Base-by-base conservation (phyloP, 2,329 filamentous ascomycete genomes). In the Aureobasidium subglaciale region DNA sequence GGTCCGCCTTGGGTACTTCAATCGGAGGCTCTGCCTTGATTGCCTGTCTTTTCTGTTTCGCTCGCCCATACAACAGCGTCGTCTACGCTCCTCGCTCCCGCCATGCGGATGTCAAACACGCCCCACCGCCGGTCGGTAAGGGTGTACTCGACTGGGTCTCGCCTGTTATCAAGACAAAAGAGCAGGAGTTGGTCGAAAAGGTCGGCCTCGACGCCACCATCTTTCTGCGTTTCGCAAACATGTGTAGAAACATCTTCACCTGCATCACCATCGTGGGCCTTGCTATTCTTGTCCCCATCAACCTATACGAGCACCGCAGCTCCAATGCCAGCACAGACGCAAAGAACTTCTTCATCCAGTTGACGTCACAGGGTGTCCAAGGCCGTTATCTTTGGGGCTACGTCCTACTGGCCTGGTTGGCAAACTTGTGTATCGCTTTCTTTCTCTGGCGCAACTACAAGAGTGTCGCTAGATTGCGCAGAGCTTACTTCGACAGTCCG, bases 41-140 rank as follows among this genome's bases (percentile, higher is more conserved):
- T 63, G 85, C 89, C 59, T 68, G 95, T 57, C 73, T 84, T 61
- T 99, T 97, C 78, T 96, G 90, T 60, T 76, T 96, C 64, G 78
- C 97, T 55, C 88, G 93, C 59, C 93, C 93, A 5, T 90, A 91
- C 71, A 92, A 97, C 71, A 87, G 86, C 56, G 82, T 92, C 63
- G 89, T 99, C 45, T 99, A 99, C 73, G 91, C 93, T 3, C 93
- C 93, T 37, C 92, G 95, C 69, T 78, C 95, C 46, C 95, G 95
- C 69, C 86, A 96, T 76, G 87, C 90, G 68, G 92, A 97, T 69
- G 84, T 90, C 63, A 90, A 87, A 71, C 90, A 96, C 74, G 83
- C 88, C 9, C 93, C 92, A 16, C 93, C 93, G 11, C 84, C 87
- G 1, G 80, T 97, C 64, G 88, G 87, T 56, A 95, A 87, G 67